Evolutionary conservation across 1,284 basidiomycete genomes (phyloP).

Genomic region (Pseudozyma thailandica): DNA sequence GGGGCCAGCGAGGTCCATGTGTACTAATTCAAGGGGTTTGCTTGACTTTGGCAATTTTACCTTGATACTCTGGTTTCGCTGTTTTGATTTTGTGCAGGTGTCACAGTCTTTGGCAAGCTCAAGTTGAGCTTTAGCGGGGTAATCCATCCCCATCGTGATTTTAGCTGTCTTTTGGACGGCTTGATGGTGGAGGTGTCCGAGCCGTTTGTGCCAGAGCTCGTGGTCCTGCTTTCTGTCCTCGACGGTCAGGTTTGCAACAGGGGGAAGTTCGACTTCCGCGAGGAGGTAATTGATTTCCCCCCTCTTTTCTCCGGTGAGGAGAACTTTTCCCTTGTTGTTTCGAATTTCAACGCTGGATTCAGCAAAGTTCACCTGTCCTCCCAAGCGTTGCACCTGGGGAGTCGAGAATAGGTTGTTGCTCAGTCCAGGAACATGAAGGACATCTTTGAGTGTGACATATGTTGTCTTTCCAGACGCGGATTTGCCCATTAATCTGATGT

Average conservation of each 20-base stretch:
- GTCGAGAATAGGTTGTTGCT: too few species aligned
- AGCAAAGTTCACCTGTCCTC: too few species aligned
- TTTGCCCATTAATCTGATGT: too few species aligned
- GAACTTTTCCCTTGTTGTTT: too few species aligned
- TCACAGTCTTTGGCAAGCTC: neutral
- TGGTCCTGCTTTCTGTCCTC: neutral
- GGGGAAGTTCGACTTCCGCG: neutral
- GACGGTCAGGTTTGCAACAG: neutral
- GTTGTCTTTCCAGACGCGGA: too few species aligned
- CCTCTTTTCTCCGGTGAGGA: too few species aligned
- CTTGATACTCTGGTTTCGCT: neutral
- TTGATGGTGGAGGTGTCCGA: neutral
- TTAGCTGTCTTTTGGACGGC: neutral
- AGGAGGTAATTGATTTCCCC: neutral
- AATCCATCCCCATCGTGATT: neutral
- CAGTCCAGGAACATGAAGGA: too few species aligned
- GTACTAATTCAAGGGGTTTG: neutral
- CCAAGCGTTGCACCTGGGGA: too few species aligned
- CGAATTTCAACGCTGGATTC: too few species aligned
- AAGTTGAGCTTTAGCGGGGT: neutral
- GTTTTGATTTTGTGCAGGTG: neutral
- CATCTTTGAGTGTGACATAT: too few species aligned
- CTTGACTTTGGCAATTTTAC: neutral
- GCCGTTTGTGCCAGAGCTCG: constrained; percentile 1
- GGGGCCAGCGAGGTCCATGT: neutral